phyloP scores from a whole-genome alignment of 2,329 filamentous ascomycete genomes.

The Phaeophleospora eucalypticola region DNA sequence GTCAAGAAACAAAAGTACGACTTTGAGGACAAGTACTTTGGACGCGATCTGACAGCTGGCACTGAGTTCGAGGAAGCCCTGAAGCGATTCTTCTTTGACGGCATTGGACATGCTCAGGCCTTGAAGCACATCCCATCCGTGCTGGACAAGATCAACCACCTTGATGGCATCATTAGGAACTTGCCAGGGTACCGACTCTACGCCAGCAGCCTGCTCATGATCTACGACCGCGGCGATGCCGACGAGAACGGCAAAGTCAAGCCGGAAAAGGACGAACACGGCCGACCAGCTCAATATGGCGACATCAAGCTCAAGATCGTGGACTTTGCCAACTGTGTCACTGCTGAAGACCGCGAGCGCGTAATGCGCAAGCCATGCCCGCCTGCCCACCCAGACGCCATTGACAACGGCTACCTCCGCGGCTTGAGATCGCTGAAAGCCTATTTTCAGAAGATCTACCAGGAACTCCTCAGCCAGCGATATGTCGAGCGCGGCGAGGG shows the following conservation, averaged over 20 bases:
- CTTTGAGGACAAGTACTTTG: slow-evolving; percentile 99
- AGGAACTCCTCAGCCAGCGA: slow-evolving; percentile 54
- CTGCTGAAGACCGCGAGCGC: slow-evolving; percentile 67
- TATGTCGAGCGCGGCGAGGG: slow-evolving; percentile 33
- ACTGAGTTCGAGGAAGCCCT: slow-evolving; percentile 84
- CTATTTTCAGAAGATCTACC: slow-evolving; percentile 85
- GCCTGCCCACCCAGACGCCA: slow-evolving; percentile 71
- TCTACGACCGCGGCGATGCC: slow-evolving; percentile 80
- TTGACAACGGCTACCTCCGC: slow-evolving; percentile 85
- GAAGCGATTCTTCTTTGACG: slow-evolving; percentile 86
- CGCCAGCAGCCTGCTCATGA: slow-evolving; percentile 87
- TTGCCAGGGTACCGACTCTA: slow-evolving; percentile 90
- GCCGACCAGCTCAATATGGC: slow-evolving; percentile 20
- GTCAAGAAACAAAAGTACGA: slow-evolving; percentile 74
- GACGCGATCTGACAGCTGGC: slow-evolving; percentile 80
- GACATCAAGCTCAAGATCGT: slow-evolving; percentile 90
- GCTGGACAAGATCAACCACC: slow-evolving; percentile 72
- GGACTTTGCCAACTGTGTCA: slow-evolving; percentile 97
- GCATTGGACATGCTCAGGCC: slow-evolving; percentile 73
- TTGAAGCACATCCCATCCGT: slow-evolving; percentile 83
- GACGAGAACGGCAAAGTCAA: slow-evolving; percentile 45
- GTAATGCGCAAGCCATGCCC: slow-evolving; percentile 57
- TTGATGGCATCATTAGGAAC: slow-evolving; percentile 77
- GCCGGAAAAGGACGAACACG: slow-evolving; percentile 9
- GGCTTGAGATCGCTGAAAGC: slow-evolving; percentile 72